Base-by-base conservation (phyloP, 139 green algal species). In the Ulvella scutata region DNA sequence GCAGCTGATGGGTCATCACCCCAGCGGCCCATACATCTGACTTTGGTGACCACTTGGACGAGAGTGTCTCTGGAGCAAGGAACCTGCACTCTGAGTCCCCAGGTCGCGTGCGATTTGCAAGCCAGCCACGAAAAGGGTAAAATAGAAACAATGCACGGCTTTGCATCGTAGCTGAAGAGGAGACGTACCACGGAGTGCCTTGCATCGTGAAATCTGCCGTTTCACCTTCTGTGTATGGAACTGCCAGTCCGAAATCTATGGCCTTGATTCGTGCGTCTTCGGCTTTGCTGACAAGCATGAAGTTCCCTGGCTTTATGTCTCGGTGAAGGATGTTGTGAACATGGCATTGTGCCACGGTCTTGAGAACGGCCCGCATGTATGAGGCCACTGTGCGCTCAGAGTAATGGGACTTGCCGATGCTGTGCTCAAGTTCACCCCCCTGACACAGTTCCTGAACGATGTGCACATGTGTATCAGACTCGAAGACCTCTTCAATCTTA, bases 211-310 rank as follows among this genome's bases (percentile, higher is more conserved):
- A 78, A 1, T 91, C 91, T 10, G 51, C 13, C 79, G 96, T 86
- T 35, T 87, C 36, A 23, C 79, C 83, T 13, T 87, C 83, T 26
- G 92, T 84, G 43, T 87, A 96, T 34, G 95, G 94, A 23, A 94
- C 88, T 2, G 87, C 87, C 72, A 97, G 77, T 2, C 92, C 92
- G 87, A 97, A 97, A 76, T 97, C 92, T n/a, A 97, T 93, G 36
- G 91, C 92, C 78, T 96, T 96, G 51, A 97, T 73, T 3, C 85
- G 91, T 4, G 90, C 77, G 23, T 86, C 75, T 20, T 87, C 75
- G 1, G 80, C 78, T 3, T 90, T 80, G 28, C 77, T 85, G 0
- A 94, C 82, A 73, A 97, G 83, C 90, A 96, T 92, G 82, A 97
- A 97, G 82, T 97, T 97, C 43, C 92, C 90, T 72, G 83, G 83